phyloP scores from a whole-genome alignment of 2,329 filamentous ascomycete genomes.

The Curvularia sp. region DNA sequence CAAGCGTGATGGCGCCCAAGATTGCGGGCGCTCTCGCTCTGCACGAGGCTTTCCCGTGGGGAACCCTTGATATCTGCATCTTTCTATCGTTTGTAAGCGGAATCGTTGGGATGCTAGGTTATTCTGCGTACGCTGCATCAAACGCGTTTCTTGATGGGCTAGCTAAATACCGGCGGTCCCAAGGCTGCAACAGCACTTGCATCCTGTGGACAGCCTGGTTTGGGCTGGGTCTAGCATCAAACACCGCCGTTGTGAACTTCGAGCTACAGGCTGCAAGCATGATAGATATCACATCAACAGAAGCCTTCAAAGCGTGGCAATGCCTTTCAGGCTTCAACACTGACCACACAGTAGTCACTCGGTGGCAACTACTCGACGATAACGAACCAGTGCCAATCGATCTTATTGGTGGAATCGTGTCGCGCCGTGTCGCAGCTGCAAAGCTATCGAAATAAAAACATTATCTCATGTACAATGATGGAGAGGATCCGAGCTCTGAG shows the following conservation, averaged over 20 bases:
- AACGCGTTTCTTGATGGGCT: conserved; percentile 43
- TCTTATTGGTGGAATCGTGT: conserved; percentile 26
- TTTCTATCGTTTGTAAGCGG: conserved; percentile 38
- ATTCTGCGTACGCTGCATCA: conserved; percentile 37
- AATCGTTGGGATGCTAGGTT: conserved; percentile 33
- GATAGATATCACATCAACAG: conserved; percentile 51
- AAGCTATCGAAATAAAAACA: not conserved
- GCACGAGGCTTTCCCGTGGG: conserved; percentile 37
- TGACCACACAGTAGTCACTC: conserved; percentile 51
- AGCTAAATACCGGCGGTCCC: conserved; percentile 32
- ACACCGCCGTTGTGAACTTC: conserved; percentile 50
- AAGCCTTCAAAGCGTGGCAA: conserved; percentile 55
- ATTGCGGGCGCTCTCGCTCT: conserved; percentile 38
- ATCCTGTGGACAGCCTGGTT: conserved; percentile 56
- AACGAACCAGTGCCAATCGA: conserved; percentile 37
- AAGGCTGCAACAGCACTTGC: conserved; percentile 52
- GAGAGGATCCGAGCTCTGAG: not conserved
- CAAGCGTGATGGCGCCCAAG: conserved; percentile 46
- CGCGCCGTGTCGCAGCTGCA: conserved; percentile 15
- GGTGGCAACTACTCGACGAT: conserved; percentile 40
- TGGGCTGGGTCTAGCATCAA: conserved; percentile 50
- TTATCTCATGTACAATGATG: not conserved
- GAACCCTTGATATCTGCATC: conserved; percentile 36
- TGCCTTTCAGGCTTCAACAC: conserved; percentile 47
- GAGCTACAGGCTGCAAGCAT: conserved; percentile 55